phyloP scores from a whole-genome alignment of 2,329 filamentous ascomycete genomes.

The Bimuria novae-zelandiae region DNA sequence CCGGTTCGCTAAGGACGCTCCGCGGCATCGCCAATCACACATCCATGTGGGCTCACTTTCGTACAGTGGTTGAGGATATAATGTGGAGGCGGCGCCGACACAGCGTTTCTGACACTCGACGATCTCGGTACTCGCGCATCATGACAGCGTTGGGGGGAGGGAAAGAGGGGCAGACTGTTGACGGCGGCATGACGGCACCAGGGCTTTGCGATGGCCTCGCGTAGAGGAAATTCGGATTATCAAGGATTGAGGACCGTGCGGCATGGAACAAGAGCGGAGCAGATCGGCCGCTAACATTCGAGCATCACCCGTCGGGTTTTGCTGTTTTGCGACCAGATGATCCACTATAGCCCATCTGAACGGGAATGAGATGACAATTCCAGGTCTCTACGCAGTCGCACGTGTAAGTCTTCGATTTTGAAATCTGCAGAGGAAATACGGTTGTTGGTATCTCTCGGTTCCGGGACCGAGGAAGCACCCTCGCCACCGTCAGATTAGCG shows the following conservation, averaged over 20 bases:
- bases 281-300: background rate
- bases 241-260: background rate
- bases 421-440: background rate
- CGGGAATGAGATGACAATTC: background rate
- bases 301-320: background rate
- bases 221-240: background rate
- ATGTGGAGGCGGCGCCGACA: background rate
- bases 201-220: background rate
- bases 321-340: background rate
- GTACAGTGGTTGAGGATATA: background rate
- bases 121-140: background rate
- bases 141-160: background rate
- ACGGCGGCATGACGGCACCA: background rate
- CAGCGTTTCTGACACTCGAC: background rate
- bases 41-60: no score
- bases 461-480: background rate
- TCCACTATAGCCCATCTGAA: background rate
- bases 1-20: no score
- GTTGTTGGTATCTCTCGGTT: background rate
- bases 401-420: background rate
- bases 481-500: background rate
- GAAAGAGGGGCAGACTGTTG: background rate
- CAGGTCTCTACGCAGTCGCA: background rate
- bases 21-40: no score
- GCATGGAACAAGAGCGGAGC: background rate